Conservation (phyloP, 768 basidiomycete species). For the Termitomyces sp. region DNA sequence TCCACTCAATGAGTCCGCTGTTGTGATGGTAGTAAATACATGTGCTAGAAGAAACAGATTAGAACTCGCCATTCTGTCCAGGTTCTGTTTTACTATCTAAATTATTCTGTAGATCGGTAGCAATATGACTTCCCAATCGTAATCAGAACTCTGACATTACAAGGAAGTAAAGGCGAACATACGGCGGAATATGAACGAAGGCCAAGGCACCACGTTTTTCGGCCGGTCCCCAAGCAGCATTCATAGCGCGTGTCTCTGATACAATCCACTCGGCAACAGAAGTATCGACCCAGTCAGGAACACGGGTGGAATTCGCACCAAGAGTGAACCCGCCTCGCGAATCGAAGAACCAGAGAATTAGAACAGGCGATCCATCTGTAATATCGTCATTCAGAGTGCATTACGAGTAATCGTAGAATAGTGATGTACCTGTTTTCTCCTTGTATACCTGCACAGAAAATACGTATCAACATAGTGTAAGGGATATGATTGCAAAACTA, state of each 20-base stretch:
- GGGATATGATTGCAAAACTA: conserved; percentile 13
- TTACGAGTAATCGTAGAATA: background rate
- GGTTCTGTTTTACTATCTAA: conserved; percentile 32
- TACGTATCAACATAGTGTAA: background rate
- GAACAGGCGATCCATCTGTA: conserved; percentile 40
- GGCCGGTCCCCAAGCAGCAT: conserved; percentile 51
- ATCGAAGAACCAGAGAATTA: conserved; percentile 77
- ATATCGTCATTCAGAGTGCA: background rate
- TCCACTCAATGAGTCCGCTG: conserved; percentile 46
- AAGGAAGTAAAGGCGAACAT: conserved; percentile 16
- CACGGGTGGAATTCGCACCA: conserved; percentile 34
- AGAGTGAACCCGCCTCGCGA: conserved; percentile 58
- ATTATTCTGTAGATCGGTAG: conserved; percentile 28
- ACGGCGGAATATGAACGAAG: conserved; percentile 78
- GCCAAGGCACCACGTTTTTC: conserved; percentile 51
- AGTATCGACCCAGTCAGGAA: conserved; percentile 67
- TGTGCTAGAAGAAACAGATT: background rate
- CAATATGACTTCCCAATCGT: conserved; percentile 2
- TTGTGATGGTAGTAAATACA: background rate
- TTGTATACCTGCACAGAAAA: conserved; percentile 29
- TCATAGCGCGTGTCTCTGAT: conserved; percentile 47
- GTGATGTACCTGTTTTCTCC: conserved; percentile 23
- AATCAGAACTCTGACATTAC: too few species aligned
- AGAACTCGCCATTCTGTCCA: conserved; percentile 35
- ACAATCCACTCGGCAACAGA: conserved; percentile 59